phyloP scores from a whole-genome alignment of 441 rosid genomes.

The Adansonia gregorii region DNA sequence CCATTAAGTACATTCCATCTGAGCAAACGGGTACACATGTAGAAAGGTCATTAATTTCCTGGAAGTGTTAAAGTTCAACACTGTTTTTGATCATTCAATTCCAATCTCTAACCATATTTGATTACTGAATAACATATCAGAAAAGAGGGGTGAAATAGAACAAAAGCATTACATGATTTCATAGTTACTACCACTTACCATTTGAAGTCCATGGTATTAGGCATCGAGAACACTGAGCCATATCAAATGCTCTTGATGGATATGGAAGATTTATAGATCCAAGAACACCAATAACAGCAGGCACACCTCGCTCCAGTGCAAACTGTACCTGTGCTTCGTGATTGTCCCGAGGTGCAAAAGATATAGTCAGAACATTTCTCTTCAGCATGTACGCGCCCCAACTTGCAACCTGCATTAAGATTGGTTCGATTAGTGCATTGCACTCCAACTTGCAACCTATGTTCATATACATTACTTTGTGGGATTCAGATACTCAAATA shows the following conservation, averaged over 20 bases:
- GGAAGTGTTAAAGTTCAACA: neutral
- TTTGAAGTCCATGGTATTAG: conserved; percentile 74
- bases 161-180: conserved; percentile 10
- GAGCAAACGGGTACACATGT: conserved; percentile 29
- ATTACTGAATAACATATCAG: neutral
- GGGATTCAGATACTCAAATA: conserved; percentile 9
- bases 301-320: conserved; percentile 77
- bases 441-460: conserved; percentile 64
- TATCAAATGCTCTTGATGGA: conserved; percentile 71
- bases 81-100: conserved; percentile 10
- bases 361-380: conserved; percentile 68
- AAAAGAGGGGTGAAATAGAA: conserved; percentile 12
- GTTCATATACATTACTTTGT: neutral
- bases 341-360: conserved; percentile 72
- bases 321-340: conserved; percentile 81
- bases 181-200: conserved; percentile 44
- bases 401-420: conserved; percentile 59
- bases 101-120: neutral
- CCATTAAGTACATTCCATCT: conserved; percentile 86
- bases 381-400: conserved; percentile 78
- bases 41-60: conserved; percentile 28
- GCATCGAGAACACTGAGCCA: conserved; percentile 83
- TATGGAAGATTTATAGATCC: conserved; percentile 66
- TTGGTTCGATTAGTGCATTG: conserved; percentile 26
- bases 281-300: conserved; percentile 69